A percentile compares a stretch with the other conserved stretches of the same genome.
phyloP scores from a whole-genome alignment of 2,329 filamentous ascomycete genomes.

The Neofusicoccum laricinum region DNA sequence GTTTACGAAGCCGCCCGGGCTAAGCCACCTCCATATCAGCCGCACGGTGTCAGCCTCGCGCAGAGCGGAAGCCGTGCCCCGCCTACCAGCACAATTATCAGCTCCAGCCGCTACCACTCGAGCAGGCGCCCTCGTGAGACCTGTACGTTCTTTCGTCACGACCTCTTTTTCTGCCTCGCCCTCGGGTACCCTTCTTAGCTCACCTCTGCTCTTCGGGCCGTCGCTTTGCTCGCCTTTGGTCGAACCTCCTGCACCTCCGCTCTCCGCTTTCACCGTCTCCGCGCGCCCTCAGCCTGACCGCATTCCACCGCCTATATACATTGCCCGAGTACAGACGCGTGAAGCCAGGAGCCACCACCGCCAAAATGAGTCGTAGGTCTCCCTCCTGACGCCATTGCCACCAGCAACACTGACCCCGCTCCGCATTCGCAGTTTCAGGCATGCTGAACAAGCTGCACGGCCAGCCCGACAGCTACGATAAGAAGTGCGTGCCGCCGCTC shows the following conservation, averaged over 20 bases:
- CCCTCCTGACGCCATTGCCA: conserved; percentile 4
- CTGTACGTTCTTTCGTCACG: conserved; percentile 6
- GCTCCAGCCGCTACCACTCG: conserved; percentile 5
- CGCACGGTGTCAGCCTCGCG: conserved; percentile 15
- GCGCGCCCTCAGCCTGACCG: conserved; percentile 29
- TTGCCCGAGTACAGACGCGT: not conserved
- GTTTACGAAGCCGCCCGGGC: conserved; percentile 12
- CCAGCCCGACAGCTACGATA: conserved; percentile 97
- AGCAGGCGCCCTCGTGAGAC: conserved; percentile 9
- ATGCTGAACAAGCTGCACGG: conserved; percentile 96
- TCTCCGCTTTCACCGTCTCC: conserved; percentile 25
- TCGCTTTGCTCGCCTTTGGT: conserved; percentile 20
- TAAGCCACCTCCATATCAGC: conserved; percentile 13
- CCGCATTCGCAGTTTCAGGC: conserved; percentile 62
- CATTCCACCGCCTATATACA: conserved; percentile 26
- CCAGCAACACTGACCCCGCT: conserved; percentile 20
- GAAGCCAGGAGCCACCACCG: conserved; percentile 9
- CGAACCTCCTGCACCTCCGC: conserved; percentile 30
- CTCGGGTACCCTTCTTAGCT: conserved; percentile 6
- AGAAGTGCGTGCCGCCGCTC: conserved; percentile 64
- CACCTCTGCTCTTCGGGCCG: not conserved
- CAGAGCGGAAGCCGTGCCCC: conserved; percentile 16
- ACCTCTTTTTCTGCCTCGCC: not conserved
- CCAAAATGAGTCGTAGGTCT: conserved; percentile 34
- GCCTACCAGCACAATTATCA: conserved; percentile 16